Evolutionary conservation across 129 eudicot genomes (phyloP), one percentile per base, ranked within the genome.

Genomic region (Mikania micrantha): DNA sequence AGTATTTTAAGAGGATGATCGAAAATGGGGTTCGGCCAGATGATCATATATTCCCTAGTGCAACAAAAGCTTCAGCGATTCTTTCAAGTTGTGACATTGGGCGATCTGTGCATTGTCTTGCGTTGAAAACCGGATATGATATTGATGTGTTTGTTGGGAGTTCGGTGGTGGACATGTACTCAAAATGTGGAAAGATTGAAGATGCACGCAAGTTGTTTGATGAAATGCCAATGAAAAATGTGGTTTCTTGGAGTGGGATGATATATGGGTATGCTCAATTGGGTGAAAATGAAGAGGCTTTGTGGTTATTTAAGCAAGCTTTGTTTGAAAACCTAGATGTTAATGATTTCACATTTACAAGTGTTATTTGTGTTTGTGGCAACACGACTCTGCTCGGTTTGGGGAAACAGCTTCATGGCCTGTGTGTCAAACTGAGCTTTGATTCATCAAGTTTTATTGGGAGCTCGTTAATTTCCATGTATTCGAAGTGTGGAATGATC

Each of bases 231-330:
- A 72, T 50, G 45, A 88, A 81, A 61, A 92, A 88, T 80, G 95
- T 88, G 70, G 98, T 92, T 67, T 85, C 96, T 40, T 92, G 98
- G 98, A 86, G 87, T 72, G 95, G 95, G 60, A 88, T 92, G 96
- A 88, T 92, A 25, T 86, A 74, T 57, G 98, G 96, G 77, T 92
- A 92, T 66, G 74, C 84, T 25, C 96, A 84, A 31, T 71, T 77
- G 76, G 87, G 90, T 21, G 91, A 88, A 50, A 88, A 77, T 25
- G 89, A 86, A 73, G 95, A 92, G 76, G 95, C 96, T 34, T 66
- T 92, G 77, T 38, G 64, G 75, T 77, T 92, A 24, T 92, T 92
- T 41, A 88, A 84, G 75, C 67, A 25, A 44, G 90, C 96, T 11
- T 40, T 92, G 38, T 32, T 58, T 44, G 84, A 84, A 47, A 85